Evolutionary conservation across 129 eudicot species (phyloP).

Genomic region (Flaveria brownii): DNA sequence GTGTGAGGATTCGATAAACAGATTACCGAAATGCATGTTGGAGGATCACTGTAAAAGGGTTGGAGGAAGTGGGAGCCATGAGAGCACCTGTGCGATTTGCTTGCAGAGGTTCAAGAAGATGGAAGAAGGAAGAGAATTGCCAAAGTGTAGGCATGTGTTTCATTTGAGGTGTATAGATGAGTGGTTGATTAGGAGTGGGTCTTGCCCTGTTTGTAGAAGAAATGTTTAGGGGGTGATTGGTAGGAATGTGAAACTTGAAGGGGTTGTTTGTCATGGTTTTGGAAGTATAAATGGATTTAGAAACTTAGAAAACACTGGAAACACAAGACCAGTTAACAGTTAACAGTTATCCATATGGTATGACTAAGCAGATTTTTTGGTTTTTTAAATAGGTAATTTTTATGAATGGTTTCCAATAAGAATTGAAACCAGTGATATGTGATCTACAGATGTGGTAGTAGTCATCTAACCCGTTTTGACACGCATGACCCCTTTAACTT

Average conservation of each 20-base stretch:
- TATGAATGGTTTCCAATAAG: too few species aligned
- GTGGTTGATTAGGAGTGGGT: conserved; percentile 62
- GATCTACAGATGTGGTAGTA: too few species aligned
- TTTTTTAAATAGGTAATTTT: too few species aligned
- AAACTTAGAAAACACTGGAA: too few species aligned
- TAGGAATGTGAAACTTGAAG: neutral
- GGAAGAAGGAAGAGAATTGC: conserved; percentile 52
- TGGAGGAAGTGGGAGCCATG: conserved; percentile 23
- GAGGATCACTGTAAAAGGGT: conserved; percentile 2
- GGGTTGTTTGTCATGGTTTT: conserved; percentile 25
- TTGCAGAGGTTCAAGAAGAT: conserved; percentile 46
- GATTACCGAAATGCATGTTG: conserved; percentile 46
- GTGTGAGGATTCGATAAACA: conserved; percentile 45
- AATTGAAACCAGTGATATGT: too few species aligned
- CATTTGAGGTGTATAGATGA: conserved; percentile 67
- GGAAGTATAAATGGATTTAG: neutral
- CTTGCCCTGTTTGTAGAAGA: conserved; percentile 71
- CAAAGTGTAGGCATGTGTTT: conserved; percentile 58
- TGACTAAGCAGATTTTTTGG: too few species aligned
- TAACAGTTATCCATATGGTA: too few species aligned
- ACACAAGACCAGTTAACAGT: too few species aligned
- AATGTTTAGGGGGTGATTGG: conserved; percentile 38
- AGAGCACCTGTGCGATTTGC: conserved; percentile 55
- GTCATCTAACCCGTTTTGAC: too few species aligned
- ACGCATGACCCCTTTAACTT: too few species aligned